Conservation (phyloP, 805 yeast species). For the Ogataea neopini region DNA sequence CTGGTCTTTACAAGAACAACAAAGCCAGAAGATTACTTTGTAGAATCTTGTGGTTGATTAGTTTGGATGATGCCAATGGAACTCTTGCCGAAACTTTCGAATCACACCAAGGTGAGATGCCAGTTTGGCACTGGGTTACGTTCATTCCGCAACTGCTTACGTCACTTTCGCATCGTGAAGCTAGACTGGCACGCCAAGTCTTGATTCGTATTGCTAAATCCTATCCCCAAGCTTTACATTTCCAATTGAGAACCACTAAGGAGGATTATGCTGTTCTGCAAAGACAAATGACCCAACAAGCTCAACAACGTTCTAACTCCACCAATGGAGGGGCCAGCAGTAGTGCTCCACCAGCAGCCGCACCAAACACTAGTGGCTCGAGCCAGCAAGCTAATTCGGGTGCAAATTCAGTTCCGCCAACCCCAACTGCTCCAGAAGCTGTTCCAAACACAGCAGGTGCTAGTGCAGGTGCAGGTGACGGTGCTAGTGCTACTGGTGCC, state of each 20-base stretch:
- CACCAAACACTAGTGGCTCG: not conserved
- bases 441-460: constrained; percentile 4
- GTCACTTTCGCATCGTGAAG: constrained; percentile 88
- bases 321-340: constrained; percentile 7
- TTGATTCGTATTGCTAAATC: constrained; percentile 91
- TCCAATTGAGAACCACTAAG: constrained; percentile 91
- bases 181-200: constrained; percentile 82
- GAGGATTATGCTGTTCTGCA: constrained; percentile 91
- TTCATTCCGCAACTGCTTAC: constrained; percentile 93
- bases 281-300: constrained; percentile 53
- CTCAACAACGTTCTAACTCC: constrained; percentile 30
- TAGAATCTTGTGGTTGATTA: constrained; percentile 88
- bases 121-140: constrained; percentile 99
- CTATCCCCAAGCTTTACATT: constrained; percentile 96
- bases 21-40: constrained; percentile 87
- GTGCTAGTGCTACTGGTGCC: too few species aligned
- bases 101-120: constrained; percentile 90
- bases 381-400: not conserved
- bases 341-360: not conserved
- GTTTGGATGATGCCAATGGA: constrained; percentile 84
- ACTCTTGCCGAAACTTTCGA: constrained; percentile 86
- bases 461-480: too few species aligned
- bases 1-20: constrained; percentile 90
- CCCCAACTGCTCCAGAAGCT: constrained; percentile 11
- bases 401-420: constrained; percentile 12